Conservation (phyloP, 306 rosid species). For the Cucurbita argyrosperma region DNA sequence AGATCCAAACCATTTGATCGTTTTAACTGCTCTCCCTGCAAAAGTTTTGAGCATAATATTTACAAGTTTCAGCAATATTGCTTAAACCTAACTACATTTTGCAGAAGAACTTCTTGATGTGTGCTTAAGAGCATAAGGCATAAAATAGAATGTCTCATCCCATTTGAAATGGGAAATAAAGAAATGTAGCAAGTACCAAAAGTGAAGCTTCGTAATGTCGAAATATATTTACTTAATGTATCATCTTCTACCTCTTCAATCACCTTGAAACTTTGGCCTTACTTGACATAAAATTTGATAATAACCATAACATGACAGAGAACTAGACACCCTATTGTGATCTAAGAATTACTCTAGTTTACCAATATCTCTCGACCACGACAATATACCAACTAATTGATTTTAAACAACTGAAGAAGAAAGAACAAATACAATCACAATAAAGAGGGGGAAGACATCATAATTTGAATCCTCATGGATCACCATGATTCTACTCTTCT, state of each 20-base stretch:
- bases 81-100: not conserved
- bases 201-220: not conserved
- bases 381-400: not conserved
- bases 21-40: conserved; percentile 49
- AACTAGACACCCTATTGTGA: not conserved
- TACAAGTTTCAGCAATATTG: not conserved
- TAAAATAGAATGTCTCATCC: not conserved
- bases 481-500: not conserved
- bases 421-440: not conserved
- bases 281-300: not conserved
- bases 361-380: not conserved
- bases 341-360: not conserved
- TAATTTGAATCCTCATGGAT: not conserved
- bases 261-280: not conserved
- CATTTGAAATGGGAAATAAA: not conserved
- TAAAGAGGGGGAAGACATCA: not conserved
- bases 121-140: not conserved
- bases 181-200: not conserved
- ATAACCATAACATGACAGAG: not conserved
- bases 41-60: not conserved
- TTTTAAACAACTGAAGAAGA: not conserved
- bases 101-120: not conserved
- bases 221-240: not conserved
- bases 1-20: conserved; percentile 13
- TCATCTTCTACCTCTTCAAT: not conserved